Percentiles rank a stretch among this genome's conserved stretches.
Evolutionary conservation across 495 filamentous ascomycete genomes (phyloP).

Genomic region (Letharia lupina): DNA sequence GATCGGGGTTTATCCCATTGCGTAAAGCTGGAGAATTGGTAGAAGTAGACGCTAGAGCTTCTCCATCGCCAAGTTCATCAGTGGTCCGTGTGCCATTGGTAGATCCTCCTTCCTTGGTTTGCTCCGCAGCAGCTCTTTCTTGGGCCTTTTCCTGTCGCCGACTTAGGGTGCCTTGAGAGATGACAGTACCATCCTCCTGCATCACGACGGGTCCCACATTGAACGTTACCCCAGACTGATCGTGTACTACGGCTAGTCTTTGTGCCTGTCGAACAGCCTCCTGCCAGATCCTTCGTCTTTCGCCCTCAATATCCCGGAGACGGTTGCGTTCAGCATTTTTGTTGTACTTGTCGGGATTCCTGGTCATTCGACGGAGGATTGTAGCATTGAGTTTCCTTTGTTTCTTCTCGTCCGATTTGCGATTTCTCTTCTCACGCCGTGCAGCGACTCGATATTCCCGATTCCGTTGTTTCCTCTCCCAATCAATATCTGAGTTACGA

Average conservation of each 20-base stretch:
- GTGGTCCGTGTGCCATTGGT: background rate
- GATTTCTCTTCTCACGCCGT: constrained; percentile 33
- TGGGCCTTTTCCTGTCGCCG: constrained; percentile 19
- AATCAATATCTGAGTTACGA: constrained; percentile 19
- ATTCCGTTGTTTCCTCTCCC: constrained; percentile 31
- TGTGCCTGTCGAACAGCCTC: constrained; percentile 30
- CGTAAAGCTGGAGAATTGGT: background rate
- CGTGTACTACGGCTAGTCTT: constrained; percentile 29
- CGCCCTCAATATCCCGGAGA: constrained; percentile 27
- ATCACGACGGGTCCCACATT: constrained; percentile 31
- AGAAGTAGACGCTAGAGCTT: background rate
- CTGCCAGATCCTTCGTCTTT: constrained; percentile 27
- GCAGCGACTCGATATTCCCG: constrained; percentile 30
- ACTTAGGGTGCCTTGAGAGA: constrained; percentile 21
- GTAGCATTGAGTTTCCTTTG: constrained; percentile 32
- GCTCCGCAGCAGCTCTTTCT: constrained; percentile 17
- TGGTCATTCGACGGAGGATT: constrained; percentile 31
- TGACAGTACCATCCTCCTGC: constrained; percentile 30
- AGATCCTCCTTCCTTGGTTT: constrained; percentile 13
- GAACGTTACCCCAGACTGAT: constrained; percentile 30
- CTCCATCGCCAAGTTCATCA: background rate
- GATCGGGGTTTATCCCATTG: constrained; percentile 16
- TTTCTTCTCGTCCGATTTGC: constrained; percentile 34
- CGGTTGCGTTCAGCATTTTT: constrained; percentile 34
- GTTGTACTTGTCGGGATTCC: constrained; percentile 32